Evolutionary conservation across 2,329 filamentous ascomycete species (phyloP).

Genomic region (Periconia sp.): DNA sequence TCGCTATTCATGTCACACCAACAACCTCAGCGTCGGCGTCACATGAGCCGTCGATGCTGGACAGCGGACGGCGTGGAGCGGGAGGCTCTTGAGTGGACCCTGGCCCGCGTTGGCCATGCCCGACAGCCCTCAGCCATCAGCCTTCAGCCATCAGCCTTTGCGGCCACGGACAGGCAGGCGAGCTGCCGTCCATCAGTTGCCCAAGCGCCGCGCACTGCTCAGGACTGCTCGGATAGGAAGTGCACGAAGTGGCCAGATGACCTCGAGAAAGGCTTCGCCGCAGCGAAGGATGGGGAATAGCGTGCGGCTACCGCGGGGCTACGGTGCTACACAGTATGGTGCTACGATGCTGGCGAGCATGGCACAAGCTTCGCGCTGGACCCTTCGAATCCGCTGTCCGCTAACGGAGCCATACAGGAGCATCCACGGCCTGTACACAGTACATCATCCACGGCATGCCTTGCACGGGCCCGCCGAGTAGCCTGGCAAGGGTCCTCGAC

Average conservation of each 20-base stretch:
- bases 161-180: too few relatives aligned
- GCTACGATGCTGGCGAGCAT: too few relatives aligned
- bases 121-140: not conserved
- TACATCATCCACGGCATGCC: not conserved
- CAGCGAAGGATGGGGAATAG: not conserved
- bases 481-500: not conserved
- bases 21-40: not conserved
- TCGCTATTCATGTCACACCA: slow-evolving; percentile 1
- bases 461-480: slow-evolving; percentile 1
- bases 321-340: not conserved
- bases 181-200: too few relatives aligned
- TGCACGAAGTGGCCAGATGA: slow-evolving; percentile 3
- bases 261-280: not conserved
- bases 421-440: not conserved
- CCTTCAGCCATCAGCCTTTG: too few relatives aligned
- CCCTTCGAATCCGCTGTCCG: slow-evolving; percentile 1
- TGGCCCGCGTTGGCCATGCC: not conserved
- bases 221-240: not conserved
- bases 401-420: not conserved
- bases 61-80: not conserved
- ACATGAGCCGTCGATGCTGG: not conserved
- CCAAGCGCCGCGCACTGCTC: not conserved
- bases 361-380: slow-evolving; percentile 2
- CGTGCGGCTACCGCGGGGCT: slow-evolving; percentile 9
- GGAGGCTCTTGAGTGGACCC: not conserved